A percentile compares a stretch with the other conserved stretches of the same genome.
phyloP scores from a whole-genome alignment of 176 grass and related monocot species.

The Aechmea fasciata region DNA sequence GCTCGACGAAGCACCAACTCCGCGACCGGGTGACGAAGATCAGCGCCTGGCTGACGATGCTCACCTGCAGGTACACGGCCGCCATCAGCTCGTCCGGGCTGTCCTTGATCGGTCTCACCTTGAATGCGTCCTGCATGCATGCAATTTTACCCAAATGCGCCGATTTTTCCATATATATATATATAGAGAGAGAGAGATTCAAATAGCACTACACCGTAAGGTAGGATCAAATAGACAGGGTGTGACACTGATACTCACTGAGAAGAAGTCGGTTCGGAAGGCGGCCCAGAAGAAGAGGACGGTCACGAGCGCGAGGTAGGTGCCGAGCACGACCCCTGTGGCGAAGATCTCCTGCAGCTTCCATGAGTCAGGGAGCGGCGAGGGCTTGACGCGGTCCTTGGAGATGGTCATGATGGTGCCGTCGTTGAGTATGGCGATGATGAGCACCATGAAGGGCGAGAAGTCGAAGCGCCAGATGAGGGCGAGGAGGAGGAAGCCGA shows the following conservation, averaged over 20 bases:
- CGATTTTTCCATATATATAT: no score
- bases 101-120: conserved; percentile 34
- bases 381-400: conserved; percentile 80
- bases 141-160: neutral
- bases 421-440: conserved; percentile 87
- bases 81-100: conserved; percentile 41
- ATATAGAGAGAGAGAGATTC: no score
- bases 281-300: conserved; percentile 64
- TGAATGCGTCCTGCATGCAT: conserved; percentile 31
- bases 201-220: neutral
- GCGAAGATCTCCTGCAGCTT: conserved; percentile 76
- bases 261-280: conserved; percentile 48
- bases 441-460: conserved; percentile 84
- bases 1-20: conserved; percentile 53
- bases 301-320: conserved; percentile 69
- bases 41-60: conserved; percentile 73
- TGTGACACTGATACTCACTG: conserved; percentile 20
- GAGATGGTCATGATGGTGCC: conserved; percentile 98
- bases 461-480: conserved; percentile 87
- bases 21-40: conserved; percentile 60
- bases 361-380: conserved; percentile 50
- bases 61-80: conserved; percentile 71
- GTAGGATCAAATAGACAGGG: neutral
- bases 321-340: conserved; percentile 76
- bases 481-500: conserved; percentile 69